Percentiles rank a stretch among this genome's conserved stretches.
Conservation (phyloP, 1,284 basidiomycete species). For the Fomitopsis schrenkii region DNA sequence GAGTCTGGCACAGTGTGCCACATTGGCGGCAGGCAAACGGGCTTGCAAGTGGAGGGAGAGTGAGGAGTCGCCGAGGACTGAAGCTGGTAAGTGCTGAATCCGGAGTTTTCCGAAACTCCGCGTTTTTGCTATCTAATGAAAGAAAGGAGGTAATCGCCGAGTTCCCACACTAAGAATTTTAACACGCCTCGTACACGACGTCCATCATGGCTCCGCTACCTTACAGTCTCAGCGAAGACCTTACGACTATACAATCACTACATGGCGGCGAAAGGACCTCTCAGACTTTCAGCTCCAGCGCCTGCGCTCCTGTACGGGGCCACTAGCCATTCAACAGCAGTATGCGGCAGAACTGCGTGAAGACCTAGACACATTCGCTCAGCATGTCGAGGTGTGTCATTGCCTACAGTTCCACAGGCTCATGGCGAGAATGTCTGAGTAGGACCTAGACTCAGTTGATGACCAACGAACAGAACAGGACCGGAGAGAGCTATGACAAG, state of each 20-base stretch:
- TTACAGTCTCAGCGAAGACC: conserved; percentile 44
- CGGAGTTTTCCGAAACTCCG: no score
- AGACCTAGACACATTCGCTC: conserved; percentile 61
- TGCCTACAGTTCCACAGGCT: neutral
- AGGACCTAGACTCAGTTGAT: conserved; percentile 65
- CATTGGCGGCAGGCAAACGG: no score
- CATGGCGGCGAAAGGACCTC: conserved; percentile 61
- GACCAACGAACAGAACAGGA: conserved; percentile 60
- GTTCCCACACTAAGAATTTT: no score
- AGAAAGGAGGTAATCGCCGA: no score
- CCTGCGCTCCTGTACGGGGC: conserved; percentile 60
- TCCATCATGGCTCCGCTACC: conserved; percentile 66
- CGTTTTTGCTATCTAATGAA: no score
- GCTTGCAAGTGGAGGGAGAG: no score
- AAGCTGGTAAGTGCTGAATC: no score
- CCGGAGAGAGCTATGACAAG: conserved; percentile 43
- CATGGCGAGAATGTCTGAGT: conserved; percentile 17
- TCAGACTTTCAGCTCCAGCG: conserved; percentile 71
- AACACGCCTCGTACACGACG: neutral
- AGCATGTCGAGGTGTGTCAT: conserved; percentile 64
- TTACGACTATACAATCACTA: conserved; percentile 45
- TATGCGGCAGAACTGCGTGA: conserved; percentile 72
- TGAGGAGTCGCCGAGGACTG: no score
- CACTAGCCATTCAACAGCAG: conserved; percentile 65
- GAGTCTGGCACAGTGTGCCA: no score